Evolutionary conservation across 352 stramenopile genomes (phyloP), one percentile per base, ranked within the genome.

Genomic region (Peronospora farinosa): DNA sequence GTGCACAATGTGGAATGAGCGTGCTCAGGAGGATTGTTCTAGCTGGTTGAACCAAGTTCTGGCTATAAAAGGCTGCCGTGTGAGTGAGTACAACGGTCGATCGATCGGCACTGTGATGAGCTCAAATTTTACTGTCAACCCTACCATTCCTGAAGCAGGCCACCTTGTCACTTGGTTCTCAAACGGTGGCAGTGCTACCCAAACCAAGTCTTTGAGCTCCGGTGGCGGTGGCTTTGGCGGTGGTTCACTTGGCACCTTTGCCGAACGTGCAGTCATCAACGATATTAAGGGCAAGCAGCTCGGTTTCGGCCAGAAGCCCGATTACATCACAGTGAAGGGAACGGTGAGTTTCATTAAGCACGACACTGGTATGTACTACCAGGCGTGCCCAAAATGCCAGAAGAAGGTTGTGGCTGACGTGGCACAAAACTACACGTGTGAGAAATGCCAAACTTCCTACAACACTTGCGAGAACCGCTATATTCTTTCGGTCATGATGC

Each of bases 321-420:
- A 98, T 73, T 99, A 93, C 64, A 86, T 98, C 42, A 92, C 71
- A 23, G 91, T 98, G 47, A 98, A 98, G 67, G 95, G 77, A 38
- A 97, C 86, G 10, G 83, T 98, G 46, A 98, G 86, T 54, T 98
- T 97, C 59, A 96, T 99, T 65, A 98, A 98, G 74, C 95, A 97
- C 59, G 93, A 98, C 66, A 67, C 79, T 37, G 73, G 74, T 6
- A 67, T 95, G 36, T 94, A 80, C 61, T 95, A 95, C 66, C 80
- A 94, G 57, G 83, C 85, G 12, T 93, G 81, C 33, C 74, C 75
- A 21, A 93, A 93, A 63, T 92, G 85, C 61, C 81, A 95, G 69
- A 96, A 96, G 67, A 96, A 95, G 65, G 83, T 96, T 30, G 73
- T 92, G 45, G 84, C 94, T 47, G 95, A 93, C 40, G 95, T 96